Evolutionary conservation across 1,284 basidiomycete genomes (phyloP).

Genomic region (Irpex lacteus): DNA sequence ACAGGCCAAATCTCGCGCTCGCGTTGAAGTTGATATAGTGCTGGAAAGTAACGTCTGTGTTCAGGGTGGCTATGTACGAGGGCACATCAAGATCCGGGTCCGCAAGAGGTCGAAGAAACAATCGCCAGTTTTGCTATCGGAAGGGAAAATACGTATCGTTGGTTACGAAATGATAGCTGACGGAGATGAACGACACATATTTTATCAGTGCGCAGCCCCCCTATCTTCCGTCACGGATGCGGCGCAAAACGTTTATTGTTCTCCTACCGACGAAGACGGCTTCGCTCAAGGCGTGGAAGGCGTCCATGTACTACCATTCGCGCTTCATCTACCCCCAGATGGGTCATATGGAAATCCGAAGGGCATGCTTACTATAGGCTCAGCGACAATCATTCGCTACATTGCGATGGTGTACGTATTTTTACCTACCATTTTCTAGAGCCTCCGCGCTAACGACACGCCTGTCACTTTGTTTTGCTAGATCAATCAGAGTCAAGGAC

Average conservation of each 20-base stretch:
- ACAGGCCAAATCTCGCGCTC: slow-evolving; percentile 64
- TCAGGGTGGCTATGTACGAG: slow-evolving; percentile 78
- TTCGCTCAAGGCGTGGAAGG: slow-evolving; percentile 70
- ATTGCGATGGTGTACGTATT: slow-evolving; percentile 74
- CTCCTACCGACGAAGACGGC: slow-evolving; percentile 66
- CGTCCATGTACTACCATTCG: slow-evolving; percentile 73
- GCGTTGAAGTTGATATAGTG: slow-evolving; percentile 83
- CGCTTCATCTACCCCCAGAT: slow-evolving; percentile 70
- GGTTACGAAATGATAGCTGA: slow-evolving; percentile 81
- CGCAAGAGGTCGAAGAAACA: slow-evolving; percentile 59
- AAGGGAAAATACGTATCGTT: slow-evolving; percentile 81
- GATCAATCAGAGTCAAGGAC: slow-evolving; percentile 83
- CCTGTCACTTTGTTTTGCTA: slow-evolving; percentile 21
- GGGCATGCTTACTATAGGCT: slow-evolving; percentile 58
- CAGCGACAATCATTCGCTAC: slow-evolving; percentile 73
- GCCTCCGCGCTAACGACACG: slow-evolving; percentile 3
- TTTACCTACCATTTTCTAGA: background rate
- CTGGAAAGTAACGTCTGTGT: slow-evolving; percentile 78
- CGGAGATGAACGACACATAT: slow-evolving; percentile 70
- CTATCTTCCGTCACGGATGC: slow-evolving; percentile 54
- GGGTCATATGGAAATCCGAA: slow-evolving; percentile 63
- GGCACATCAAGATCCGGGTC: slow-evolving; percentile 71
- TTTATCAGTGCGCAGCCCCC: slow-evolving; percentile 77
- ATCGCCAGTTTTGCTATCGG: slow-evolving; percentile 64
- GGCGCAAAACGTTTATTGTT: slow-evolving; percentile 45